These are phyloP conservation scores for Phaeodactylum tricornutum DNA, from an alignment of 108 stramenopile genomes.

Conservation along the genomic window DNA sequence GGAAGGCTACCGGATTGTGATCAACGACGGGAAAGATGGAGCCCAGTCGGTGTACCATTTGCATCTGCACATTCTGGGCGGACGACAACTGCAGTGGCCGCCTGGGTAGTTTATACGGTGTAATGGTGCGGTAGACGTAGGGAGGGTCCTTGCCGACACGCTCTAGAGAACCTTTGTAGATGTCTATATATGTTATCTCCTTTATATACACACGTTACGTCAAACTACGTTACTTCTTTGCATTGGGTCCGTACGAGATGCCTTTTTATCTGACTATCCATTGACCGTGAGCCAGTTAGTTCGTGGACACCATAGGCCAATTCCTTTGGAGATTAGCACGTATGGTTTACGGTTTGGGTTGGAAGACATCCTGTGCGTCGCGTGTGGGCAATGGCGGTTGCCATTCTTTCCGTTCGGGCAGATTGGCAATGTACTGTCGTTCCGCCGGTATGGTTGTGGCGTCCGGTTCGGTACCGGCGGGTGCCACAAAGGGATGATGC, in stretches of 20 bases:
- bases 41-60: constrained; percentile 92
- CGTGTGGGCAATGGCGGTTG: constrained; percentile 38
- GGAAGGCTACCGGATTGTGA: constrained; percentile 85
- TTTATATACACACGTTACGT: too few species aligned
- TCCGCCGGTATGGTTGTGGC: constrained; percentile 6
- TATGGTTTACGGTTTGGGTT: too few species aligned
- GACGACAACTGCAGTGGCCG: constrained; percentile 89
- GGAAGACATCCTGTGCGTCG: constrained; percentile 53
- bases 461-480: constrained; percentile 1
- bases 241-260: too few species aligned
- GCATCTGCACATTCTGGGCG: constrained; percentile 88
- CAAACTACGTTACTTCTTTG: too few species aligned
- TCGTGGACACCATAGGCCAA: too few species aligned
- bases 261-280: too few species aligned
- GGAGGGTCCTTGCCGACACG: too few species aligned
- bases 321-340: too few species aligned
- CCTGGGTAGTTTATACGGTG: constrained; percentile 84
- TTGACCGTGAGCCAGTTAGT: too few species aligned
- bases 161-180: too few species aligned
- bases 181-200: too few species aligned
- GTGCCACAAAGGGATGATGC: constrained; percentile 50
- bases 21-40: constrained; percentile 90
- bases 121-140: too few species aligned
- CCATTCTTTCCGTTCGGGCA: constrained; percentile 79
- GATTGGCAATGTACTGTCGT: constrained; percentile 47